Percentiles rank a stretch among this genome's conserved stretches.
phyloP scores from a whole-genome alignment of 2,329 filamentous ascomycete species.

The Fusarium nisikadoi region DNA sequence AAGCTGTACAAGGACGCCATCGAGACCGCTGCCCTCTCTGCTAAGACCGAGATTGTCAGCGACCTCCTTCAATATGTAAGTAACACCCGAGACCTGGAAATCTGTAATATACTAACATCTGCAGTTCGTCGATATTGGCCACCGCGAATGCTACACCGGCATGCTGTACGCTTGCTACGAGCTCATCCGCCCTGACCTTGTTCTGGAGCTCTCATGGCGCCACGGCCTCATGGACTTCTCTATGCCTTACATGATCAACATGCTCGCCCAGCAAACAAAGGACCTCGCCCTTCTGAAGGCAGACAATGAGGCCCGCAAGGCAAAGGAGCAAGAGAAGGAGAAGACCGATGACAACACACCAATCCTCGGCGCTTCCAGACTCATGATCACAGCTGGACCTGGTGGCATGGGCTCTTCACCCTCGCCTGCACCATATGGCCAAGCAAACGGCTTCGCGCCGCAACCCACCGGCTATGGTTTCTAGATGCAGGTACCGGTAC shows the following conservation, averaged over 20 bases:
- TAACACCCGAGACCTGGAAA: slow-evolving; percentile 47
- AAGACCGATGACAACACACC: slow-evolving; percentile 94
- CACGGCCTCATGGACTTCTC: slow-evolving; percentile 94
- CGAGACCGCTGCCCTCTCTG: slow-evolving; percentile 92
- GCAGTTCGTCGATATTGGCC: slow-evolving; percentile 98
- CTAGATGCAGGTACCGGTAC: slow-evolving; percentile 55
- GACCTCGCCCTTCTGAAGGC: slow-evolving; percentile 87
- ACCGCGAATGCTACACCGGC: slow-evolving; percentile 98
- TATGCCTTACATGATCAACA: slow-evolving; percentile 99
- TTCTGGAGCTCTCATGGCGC: slow-evolving; percentile 97
- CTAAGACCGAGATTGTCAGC: slow-evolving; percentile 91
- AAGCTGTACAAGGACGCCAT: slow-evolving; percentile 99
- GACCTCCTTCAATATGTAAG: slow-evolving; percentile 96
- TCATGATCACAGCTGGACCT: slow-evolving; percentile 96
- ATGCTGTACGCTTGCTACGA: slow-evolving; percentile 99
- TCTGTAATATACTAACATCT: slow-evolving; percentile 46
- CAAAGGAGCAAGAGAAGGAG: slow-evolving; percentile 74
- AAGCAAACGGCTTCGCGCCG: slow-evolving; percentile 88
- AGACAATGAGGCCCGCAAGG: slow-evolving; percentile 95
- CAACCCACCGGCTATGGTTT: slow-evolving; percentile 84
- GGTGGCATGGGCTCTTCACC: slow-evolving; percentile 55
- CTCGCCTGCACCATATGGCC: slow-evolving; percentile 75
- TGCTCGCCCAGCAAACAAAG: slow-evolving; percentile 88
- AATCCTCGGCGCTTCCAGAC: slow-evolving; percentile 85
- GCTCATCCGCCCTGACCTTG: slow-evolving; percentile 89